Conservation (phyloP, 345 rosid genomes). For the Camelina neglecta region DNA sequence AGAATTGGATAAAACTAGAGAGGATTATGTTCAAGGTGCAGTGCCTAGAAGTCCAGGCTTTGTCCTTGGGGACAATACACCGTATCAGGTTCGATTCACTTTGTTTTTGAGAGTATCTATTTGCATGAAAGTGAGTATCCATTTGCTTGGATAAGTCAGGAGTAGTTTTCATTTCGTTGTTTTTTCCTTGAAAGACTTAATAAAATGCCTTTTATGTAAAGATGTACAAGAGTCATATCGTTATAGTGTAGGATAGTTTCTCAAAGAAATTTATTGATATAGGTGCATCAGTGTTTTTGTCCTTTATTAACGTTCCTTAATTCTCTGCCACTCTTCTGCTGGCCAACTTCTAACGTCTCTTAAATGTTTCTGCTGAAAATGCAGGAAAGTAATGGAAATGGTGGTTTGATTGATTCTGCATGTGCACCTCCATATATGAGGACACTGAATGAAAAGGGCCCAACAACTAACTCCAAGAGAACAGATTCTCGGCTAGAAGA, state of each 20-base stretch:
- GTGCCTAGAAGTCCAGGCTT: slow-evolving; percentile 32
- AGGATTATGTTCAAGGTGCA: slow-evolving; percentile 39
- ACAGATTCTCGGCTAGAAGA: slow-evolving; percentile 43
- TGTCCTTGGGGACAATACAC: slow-evolving; percentile 35
- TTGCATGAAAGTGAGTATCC: slow-evolving; percentile 5
- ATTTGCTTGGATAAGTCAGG: not conserved
- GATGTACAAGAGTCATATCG: slow-evolving; percentile 10
- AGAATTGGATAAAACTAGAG: slow-evolving; percentile 34
- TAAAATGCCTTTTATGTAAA: slow-evolving; percentile 10
- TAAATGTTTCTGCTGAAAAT: slow-evolving; percentile 23
- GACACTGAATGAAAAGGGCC: slow-evolving; percentile 39
- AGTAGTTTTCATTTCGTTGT: slow-evolving; percentile 4
- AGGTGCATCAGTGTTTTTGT: slow-evolving; percentile 8
- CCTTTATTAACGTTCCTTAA: slow-evolving; percentile 13
- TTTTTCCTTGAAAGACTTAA: slow-evolving; percentile 1
- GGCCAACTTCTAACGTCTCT: slow-evolving; percentile 13
- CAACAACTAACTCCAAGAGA: slow-evolving; percentile 34
- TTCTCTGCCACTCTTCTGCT: slow-evolving; percentile 24
- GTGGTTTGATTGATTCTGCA: slow-evolving; percentile 43
- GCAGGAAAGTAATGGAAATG: slow-evolving; percentile 50
- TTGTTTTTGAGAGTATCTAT: not conserved
- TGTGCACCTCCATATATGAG: slow-evolving; percentile 44
- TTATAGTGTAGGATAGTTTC: slow-evolving; percentile 9
- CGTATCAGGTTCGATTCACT: slow-evolving; percentile 51
- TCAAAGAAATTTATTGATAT: slow-evolving; percentile 12